These are phyloP conservation scores for Nicotiana paniculata DNA, from an alignment of 257 asterid species.

Conservation along the genomic window DNA sequence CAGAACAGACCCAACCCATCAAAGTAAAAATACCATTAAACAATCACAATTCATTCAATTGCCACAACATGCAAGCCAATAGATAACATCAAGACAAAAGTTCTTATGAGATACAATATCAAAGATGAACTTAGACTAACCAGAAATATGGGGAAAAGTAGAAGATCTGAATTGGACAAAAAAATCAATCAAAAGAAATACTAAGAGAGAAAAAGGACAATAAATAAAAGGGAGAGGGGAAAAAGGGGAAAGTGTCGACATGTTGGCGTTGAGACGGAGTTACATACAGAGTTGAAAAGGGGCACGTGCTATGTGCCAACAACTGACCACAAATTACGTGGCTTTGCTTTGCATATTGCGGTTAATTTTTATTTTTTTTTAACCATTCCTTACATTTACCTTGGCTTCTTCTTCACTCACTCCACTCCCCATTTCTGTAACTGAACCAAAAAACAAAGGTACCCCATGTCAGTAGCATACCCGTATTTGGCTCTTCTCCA, in stretches of 20 bases:
- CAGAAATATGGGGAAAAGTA: neutral
- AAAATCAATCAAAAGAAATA: neutral
- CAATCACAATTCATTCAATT: neutral
- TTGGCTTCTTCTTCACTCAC: neutral
- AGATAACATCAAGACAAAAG: neutral
- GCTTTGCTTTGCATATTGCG: neutral
- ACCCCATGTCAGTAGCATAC: neutral
- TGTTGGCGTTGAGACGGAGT: neutral
- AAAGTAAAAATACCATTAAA: neutral
- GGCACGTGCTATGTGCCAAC: neutral
- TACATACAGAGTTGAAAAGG: neutral
- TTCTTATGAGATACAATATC: neutral
- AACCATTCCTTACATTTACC: neutral
- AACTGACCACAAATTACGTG: neutral
- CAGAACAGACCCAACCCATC: neutral
- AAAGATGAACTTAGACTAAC: neutral
- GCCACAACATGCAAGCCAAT: neutral
- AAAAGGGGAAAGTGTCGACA: neutral
- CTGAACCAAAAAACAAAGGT: neutral
- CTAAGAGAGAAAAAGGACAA: neutral
- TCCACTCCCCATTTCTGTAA: neutral
- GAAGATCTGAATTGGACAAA: neutral
- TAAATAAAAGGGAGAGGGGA: neutral
- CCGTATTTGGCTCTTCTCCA: neutral
- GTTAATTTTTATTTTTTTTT: neutral